These are phyloP conservation scores for Nematodospora valgi DNA, from an alignment of 805 yeast genomes.

Conservation along the genomic window DNA sequence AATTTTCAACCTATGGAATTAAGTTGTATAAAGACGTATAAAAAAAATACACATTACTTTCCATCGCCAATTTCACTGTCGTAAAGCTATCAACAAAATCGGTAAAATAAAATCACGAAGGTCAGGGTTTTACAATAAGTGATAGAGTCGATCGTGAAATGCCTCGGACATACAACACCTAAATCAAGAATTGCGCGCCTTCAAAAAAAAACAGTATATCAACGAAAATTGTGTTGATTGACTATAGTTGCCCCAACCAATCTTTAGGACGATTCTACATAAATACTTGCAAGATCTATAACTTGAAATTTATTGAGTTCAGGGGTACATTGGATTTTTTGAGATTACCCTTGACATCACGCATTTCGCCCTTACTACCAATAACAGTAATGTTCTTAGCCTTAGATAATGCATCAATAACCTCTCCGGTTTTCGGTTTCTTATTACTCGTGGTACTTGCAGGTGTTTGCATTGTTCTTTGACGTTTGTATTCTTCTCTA, in stretches of 20 bases:
- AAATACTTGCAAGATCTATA: constrained; percentile 13
- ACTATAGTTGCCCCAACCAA: neutral
- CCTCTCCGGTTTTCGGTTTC: constrained; percentile 57
- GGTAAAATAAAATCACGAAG: too few species aligned
- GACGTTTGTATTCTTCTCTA: constrained; percentile 25
- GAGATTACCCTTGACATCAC: constrained; percentile 67
- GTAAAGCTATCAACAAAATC: too few species aligned
- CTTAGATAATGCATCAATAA: constrained; percentile 65
- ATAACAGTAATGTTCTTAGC: constrained; percentile 78
- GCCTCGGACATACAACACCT: too few species aligned
- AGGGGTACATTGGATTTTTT: constrained; percentile 41
- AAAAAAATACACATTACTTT: too few species aligned
- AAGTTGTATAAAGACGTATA: too few species aligned
- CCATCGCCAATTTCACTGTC: too few species aligned
- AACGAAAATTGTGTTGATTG: neutral
- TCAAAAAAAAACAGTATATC: too few species aligned
- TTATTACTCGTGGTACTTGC: constrained; percentile 28
- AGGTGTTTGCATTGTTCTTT: constrained; percentile 28
- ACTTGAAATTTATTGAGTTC: constrained; percentile 25
- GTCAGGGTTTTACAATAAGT: too few species aligned
- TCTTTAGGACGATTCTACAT: neutral
- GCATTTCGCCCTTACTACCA: constrained; percentile 70
- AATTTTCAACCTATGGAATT: too few species aligned
- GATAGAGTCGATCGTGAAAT: too few species aligned
- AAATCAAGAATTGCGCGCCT: too few species aligned